Percentiles rank a stretch among this genome's conserved stretches.
Evolutionary conservation across 2,329 filamentous ascomycete species (phyloP).

Genomic region (Colletotrichum paranaense): DNA sequence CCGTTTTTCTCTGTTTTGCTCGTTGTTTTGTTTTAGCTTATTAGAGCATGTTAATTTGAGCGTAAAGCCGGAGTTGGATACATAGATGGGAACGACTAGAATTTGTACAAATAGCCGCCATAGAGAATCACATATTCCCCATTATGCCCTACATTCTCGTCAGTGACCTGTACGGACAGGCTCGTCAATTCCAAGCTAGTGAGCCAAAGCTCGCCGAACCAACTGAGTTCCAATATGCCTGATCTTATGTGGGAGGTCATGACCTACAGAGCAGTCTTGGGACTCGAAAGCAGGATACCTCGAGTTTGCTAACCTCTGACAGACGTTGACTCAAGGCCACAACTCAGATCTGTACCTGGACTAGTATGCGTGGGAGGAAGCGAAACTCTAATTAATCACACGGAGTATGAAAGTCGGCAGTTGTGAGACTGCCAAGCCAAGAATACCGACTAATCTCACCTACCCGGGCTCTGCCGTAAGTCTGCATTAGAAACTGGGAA

Average conservation of each 20-base stretch:
- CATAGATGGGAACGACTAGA: background rate
- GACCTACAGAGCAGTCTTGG: too few species aligned
- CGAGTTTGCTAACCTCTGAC: too few species aligned
- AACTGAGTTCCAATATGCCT: too few species aligned
- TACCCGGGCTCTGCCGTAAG: too few species aligned
- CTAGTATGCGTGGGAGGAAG: background rate
- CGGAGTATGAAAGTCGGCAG: background rate
- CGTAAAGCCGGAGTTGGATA: background rate
- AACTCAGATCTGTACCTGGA: background rate
- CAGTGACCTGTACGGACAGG: background rate
- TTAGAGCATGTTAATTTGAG: background rate
- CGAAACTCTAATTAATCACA: background rate
- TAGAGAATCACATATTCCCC: background rate
- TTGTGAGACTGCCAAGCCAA: background rate
- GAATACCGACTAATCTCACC: too few species aligned
- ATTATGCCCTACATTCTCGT: background rate
- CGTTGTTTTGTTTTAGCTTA: background rate
- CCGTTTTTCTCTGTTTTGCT: background rate
- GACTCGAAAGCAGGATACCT: too few species aligned
- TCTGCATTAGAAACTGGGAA: too few species aligned
- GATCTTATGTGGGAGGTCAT: background rate
- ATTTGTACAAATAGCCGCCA: background rate
- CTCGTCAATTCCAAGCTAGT: background rate
- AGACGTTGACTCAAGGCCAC: background rate
- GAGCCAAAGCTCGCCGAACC: background rate